A percentile compares a stretch with the other conserved stretches of the same genome.
These are phyloP conservation scores for Tricholoma furcatifolium DNA, from an alignment of 768 basidiomycete genomes.

Conservation along the genomic window DNA sequence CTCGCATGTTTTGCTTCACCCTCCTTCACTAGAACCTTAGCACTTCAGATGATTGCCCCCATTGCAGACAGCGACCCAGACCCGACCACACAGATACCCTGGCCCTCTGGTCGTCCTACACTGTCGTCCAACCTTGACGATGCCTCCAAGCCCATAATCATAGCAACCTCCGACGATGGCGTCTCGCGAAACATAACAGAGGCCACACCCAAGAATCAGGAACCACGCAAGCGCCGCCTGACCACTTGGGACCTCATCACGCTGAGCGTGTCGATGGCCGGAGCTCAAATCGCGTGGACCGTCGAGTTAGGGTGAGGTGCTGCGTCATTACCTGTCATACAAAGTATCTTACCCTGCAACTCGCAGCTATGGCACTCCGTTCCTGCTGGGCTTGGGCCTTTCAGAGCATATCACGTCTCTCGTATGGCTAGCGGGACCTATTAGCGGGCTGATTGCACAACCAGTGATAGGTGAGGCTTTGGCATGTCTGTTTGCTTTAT, in stretches of 20 bases:
- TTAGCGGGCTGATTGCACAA: conserved; percentile 93
- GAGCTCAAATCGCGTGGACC: conserved; percentile 94
- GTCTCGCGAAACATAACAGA: conserved; percentile 12
- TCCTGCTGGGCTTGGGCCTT: conserved; percentile 66
- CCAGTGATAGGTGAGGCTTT: conserved; percentile 83
- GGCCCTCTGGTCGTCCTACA: conserved; percentile 52
- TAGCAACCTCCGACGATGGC: conserved; percentile 11
- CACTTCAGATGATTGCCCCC: conserved; percentile 56
- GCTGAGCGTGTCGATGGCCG: conserved; percentile 89
- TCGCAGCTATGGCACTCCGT: conserved; percentile 93
- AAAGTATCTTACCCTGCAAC: conserved; percentile 13
- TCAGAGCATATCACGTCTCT: conserved; percentile 90
- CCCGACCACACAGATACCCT: conserved; percentile 77
- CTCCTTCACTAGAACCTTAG: conserved; percentile 1
- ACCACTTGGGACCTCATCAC: conserved; percentile 76
- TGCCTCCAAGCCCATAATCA: background rate
- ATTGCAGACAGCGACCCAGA: conserved; percentile 62
- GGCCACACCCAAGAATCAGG: conserved; percentile 18
- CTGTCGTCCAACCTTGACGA: conserved; percentile 15
- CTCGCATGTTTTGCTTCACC: conserved; percentile 22
- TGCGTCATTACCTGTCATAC: conserved; percentile 2
- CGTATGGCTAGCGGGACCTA: conserved; percentile 95
- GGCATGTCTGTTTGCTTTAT: conserved; percentile 10
- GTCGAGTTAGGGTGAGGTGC: conserved; percentile 82
- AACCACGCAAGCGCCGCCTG: conserved; percentile 34